phyloP scores from a whole-genome alignment of 2,329 filamentous ascomycete species.

The Apiospora phragmitis region DNA sequence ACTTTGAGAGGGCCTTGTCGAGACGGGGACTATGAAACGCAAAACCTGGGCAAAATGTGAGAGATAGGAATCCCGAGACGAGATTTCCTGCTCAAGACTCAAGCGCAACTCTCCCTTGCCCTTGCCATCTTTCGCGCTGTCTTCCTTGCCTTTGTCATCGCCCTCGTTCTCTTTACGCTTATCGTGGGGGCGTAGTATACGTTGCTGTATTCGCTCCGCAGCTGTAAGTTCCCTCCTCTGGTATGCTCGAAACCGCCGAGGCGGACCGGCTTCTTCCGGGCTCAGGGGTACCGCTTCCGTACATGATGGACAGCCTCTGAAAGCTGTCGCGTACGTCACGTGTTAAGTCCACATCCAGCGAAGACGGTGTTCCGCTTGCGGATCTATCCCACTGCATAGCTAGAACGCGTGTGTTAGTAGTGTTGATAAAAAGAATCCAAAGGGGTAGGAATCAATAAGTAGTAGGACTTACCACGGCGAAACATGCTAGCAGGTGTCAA shows the following conservation, averaged over 20 bases:
- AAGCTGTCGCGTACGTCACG: slow-evolving; percentile 6
- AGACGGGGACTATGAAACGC: background rate
- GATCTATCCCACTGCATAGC: background rate
- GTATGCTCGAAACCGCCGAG: background rate
- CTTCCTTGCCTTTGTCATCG: no score
- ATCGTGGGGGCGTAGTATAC: background rate
- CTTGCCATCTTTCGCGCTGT: no score
- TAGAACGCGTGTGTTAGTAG: background rate
- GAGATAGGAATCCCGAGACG: background rate
- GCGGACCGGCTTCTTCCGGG: background rate
- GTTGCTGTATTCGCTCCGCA: background rate
- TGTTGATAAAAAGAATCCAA: background rate
- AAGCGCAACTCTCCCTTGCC: background rate
- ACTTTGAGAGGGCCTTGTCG: background rate
- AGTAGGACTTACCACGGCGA: background rate
- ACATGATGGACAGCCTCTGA: slow-evolving; percentile 1
- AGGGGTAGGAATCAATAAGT: background rate
- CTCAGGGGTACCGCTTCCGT: background rate
- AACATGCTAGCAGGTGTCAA: background rate
- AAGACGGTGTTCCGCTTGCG: background rate
- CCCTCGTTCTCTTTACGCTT: background rate
- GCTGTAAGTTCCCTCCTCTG: background rate
- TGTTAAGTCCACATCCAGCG: slow-evolving; percentile 3
- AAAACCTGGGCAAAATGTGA: background rate
- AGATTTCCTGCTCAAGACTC: background rate